phyloP scores from a whole-genome alignment of 768 basidiomycete species.

The Tricholoma bakamatsutake region DNA sequence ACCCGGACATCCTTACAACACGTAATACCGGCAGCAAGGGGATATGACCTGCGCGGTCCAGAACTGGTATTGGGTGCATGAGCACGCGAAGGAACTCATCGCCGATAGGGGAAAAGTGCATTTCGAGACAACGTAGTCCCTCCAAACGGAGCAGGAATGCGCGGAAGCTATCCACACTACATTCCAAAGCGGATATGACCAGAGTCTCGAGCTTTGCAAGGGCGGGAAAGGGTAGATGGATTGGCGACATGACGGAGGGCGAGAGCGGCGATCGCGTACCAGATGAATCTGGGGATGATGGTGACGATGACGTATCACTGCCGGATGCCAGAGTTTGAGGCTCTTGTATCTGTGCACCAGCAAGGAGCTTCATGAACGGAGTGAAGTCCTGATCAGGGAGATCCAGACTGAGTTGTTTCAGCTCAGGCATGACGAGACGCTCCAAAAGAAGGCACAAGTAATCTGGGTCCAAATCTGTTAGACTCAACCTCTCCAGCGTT shows the following conservation, averaged over 20 bases:
- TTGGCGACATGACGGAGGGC: neutral
- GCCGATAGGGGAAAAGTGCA: constrained; percentile 34
- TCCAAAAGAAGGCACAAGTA: constrained; percentile 43
- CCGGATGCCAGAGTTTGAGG: neutral
- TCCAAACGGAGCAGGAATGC: constrained; percentile 28
- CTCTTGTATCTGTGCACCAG: constrained; percentile 9
- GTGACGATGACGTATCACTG: neutral
- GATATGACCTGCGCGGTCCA: neutral
- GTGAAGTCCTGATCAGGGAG: constrained; percentile 53
- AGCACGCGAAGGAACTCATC: constrained; percentile 3
- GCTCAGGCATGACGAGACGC: constrained; percentile 38
- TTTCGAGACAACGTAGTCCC: constrained; percentile 33
- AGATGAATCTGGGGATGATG: neutral
- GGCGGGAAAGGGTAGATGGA: constrained; percentile 24
- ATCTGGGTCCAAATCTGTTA: constrained; percentile 53
- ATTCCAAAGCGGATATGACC: constrained; percentile 37
- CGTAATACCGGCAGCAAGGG: constrained; percentile 18
- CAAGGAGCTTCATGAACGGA: constrained; percentile 35
- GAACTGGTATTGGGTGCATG: constrained; percentile 3
- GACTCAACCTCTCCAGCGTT: constrained; percentile 37
- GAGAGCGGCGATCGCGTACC: neutral
- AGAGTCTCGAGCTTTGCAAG: constrained; percentile 30
- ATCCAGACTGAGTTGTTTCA: constrained; percentile 41
- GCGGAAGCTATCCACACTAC: constrained; percentile 28
- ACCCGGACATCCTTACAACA: constrained; percentile 16